Base-by-base conservation (phyloP, 2,329 filamentous ascomycete species). In the Hypoxylon rubiginosum region DNA sequence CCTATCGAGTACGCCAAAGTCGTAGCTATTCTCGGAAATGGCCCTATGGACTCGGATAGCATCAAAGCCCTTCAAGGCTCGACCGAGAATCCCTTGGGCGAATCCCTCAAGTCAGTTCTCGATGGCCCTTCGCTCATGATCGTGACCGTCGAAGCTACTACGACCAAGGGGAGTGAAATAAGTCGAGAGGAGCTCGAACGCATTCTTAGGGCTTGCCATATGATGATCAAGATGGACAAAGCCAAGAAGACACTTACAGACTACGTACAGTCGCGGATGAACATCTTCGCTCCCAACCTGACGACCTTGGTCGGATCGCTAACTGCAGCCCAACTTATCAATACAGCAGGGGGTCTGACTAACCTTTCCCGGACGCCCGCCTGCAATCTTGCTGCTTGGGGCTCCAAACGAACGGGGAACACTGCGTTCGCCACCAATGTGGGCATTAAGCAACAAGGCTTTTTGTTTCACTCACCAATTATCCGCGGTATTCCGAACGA, bases 181-280 rank as follows among this genome's bases (percentile, higher is more conserved):
- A 87, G 86, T 3, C 84, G 89, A n/a, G 83, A 88, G 4, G 93
- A 97, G 78, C 84, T 98, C 5, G 84, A 90, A 53, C 85, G 88
- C 26, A 90, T 97, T 19, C 82, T 91, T 28, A 85, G 87, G 56
- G 95, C 94, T 8, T 97, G 94, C 79, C 89, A 94, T 69, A 96
- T 97, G 88, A 91, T 93, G 9, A 85, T 98, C n/a, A 87, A 90
- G 39, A 88, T 99, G 9, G 93, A 98, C 77, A 90, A 86, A 70
- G 94, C 95, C 28, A 97, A 97, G 80, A 91, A 88, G 67, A 92
- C 90, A 0, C 85, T 99, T 58, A 97, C 93, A 1, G 91, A 96
- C 77, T 99, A 97, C 75, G 96, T 99, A 15, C 93, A 97, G 80
- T 97, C 95, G 36, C 92, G 96, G 67, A 98, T 99, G 93, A 96